phyloP scores from a whole-genome alignment of 306 rosid species.

The Carpinus viminea region DNA sequence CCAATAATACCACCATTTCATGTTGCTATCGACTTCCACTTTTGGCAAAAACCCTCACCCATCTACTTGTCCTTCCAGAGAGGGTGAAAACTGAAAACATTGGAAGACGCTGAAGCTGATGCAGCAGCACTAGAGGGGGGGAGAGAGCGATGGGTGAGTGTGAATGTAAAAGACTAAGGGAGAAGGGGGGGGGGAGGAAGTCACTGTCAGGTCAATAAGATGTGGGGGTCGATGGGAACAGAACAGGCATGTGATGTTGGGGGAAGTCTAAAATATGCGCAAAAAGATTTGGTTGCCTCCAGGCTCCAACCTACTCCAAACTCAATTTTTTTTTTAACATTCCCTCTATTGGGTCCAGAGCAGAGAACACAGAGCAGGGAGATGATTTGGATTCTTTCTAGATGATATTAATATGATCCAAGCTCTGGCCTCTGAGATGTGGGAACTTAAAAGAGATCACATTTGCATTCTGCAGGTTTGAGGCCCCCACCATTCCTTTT shows the following conservation, averaged over 20 bases:
- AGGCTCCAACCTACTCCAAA: slow-evolving; percentile 6
- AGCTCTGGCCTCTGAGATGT: not conserved
- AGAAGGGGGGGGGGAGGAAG: slow-evolving; percentile 1
- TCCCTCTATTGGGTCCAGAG: not conserved
- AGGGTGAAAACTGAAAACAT: not conserved
- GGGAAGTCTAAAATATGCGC: slow-evolving; percentile 38
- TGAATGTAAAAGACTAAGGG: not conserved
- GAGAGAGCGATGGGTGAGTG: not conserved
- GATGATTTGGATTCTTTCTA: too few species aligned
- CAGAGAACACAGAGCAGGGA: not conserved
- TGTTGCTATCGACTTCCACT: slow-evolving; percentile 19
- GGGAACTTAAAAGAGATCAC: not conserved
- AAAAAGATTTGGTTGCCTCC: slow-evolving; percentile 48
- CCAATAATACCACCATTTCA: slow-evolving; percentile 8
- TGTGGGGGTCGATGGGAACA: slow-evolving; percentile 34
- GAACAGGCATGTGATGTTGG: slow-evolving; percentile 38
- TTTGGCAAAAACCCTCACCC: slow-evolving; percentile 22
- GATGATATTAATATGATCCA: too few species aligned
- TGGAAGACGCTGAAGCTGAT: too few species aligned
- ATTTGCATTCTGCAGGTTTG: not conserved
- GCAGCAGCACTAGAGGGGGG: not conserved
- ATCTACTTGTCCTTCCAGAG: too few species aligned
- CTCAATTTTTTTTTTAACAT: not conserved
- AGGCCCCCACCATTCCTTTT: not conserved
- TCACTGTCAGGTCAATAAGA: slow-evolving; percentile 50